Conservation (phyloP, 202 grass and related monocot genomes). For the Brachypodium distachyon region DNA sequence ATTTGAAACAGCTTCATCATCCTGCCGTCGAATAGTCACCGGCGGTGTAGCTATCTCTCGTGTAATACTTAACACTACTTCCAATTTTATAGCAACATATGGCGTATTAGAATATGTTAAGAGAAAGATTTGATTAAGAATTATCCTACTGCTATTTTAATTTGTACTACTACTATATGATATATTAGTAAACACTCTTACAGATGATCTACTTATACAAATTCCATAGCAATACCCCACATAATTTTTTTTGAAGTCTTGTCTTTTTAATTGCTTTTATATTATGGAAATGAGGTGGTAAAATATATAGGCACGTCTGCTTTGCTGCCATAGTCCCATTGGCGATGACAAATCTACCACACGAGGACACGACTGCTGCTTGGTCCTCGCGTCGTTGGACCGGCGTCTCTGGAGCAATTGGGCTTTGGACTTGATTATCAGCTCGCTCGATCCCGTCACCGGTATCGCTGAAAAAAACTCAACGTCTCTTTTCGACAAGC, state of each 20-base stretch:
- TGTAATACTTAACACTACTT: no score
- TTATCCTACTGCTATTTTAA: no score
- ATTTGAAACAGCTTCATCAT: neutral
- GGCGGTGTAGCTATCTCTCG: neutral
- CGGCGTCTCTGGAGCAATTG: neutral
- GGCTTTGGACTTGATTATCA: neutral
- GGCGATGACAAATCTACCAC: neutral
- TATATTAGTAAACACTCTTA: no score
- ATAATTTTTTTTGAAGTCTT: no score
- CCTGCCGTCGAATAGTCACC: neutral
- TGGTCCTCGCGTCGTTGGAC: neutral
- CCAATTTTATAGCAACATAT: no score
- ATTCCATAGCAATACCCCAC: no score
- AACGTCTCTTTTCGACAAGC: conserved; percentile 12
- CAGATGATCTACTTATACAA: no score
- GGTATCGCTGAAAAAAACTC: conserved; percentile 12
- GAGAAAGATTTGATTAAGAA: no score
- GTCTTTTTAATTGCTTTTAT: no score
- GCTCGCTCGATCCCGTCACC: neutral
- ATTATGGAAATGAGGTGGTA: no score
- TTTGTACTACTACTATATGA: no score
- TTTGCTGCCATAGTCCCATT: neutral
- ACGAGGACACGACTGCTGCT: neutral
- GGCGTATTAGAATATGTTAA: no score
- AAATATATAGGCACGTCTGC: neutral